phyloP scores from a whole-genome alignment of 768 basidiomycete genomes.

The Serendipita indica region DNA sequence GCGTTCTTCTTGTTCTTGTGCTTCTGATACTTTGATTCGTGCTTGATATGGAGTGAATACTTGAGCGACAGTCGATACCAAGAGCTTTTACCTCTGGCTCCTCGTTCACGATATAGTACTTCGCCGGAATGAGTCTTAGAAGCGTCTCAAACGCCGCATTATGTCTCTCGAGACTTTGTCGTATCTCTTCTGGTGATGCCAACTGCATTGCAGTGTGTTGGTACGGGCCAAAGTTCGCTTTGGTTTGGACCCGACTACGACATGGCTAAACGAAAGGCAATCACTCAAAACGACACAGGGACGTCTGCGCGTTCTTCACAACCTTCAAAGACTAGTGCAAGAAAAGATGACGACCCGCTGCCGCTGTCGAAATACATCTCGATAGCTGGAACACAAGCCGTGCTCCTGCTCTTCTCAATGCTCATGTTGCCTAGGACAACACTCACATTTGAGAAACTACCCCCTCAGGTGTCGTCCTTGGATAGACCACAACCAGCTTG shows the following conservation, averaged over 20 bases:
- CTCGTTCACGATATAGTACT: constrained; percentile 67
- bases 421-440: constrained; percentile 55
- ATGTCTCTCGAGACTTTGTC: constrained; percentile 49
- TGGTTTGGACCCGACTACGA: neutral
- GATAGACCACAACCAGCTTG: constrained; percentile 52
- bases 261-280: neutral
- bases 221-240: neutral
- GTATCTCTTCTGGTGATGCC: constrained; percentile 16
- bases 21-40: constrained; percentile 61
- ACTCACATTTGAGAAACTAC: constrained; percentile 29
- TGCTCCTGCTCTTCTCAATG: constrained; percentile 48
- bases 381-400: constrained; percentile 49
- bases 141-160: constrained; percentile 77
- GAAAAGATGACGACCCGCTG: constrained; percentile 16
- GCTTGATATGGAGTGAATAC: constrained; percentile 20
- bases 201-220: neutral
- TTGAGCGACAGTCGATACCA: neutral
- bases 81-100: constrained; percentile 39
- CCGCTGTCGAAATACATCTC: constrained; percentile 49
- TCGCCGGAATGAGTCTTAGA: constrained; percentile 73
- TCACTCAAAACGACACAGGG: neutral
- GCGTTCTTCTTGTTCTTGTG: constrained; percentile 77
- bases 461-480: constrained; percentile 14
- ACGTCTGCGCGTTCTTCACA: neutral
- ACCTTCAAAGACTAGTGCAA: neutral